phyloP scores from a whole-genome alignment of 331 rosid genomes.

The Telfairia occidentalis region DNA sequence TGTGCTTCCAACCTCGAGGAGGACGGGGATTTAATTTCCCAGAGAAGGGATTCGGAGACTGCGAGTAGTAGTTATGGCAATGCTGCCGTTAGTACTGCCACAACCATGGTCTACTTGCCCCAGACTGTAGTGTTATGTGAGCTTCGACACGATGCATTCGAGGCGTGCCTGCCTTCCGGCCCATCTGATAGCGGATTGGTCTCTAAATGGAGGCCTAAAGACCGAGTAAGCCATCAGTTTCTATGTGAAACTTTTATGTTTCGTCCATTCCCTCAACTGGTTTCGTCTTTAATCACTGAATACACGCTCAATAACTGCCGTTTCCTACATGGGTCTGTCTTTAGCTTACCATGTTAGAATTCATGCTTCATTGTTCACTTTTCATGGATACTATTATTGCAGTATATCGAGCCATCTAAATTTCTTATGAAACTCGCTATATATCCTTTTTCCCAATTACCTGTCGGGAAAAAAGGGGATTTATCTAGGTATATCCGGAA shows the following conservation, averaged over 20 bases:
- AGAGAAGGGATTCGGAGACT: constrained; percentile 50
- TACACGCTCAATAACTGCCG: not conserved
- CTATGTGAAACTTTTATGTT: not conserved
- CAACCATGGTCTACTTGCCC: constrained; percentile 78
- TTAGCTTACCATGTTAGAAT: not conserved
- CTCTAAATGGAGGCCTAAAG: constrained; percentile 93
- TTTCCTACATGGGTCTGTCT: not conserved
- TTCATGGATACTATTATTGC: not conserved
- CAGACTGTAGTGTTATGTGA: constrained; percentile 59
- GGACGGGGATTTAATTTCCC: constrained; percentile 31
- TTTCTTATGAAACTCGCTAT: not conserved
- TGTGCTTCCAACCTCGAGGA: constrained; percentile 31
- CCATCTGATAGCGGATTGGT: constrained; percentile 77
- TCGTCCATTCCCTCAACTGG: not conserved
- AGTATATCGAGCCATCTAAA: not conserved
- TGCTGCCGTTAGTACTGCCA: constrained; percentile 36
- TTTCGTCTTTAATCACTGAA: not conserved
- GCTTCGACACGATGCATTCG: constrained; percentile 77
- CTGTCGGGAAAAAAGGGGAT: not conserved
- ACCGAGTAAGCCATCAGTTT: constrained; percentile 39
- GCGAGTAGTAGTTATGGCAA: constrained; percentile 47
- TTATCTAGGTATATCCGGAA: not conserved
- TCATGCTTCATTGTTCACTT: not conserved
- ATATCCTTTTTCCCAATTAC: not conserved
- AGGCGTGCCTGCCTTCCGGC: constrained; percentile 50